phyloP scores from a whole-genome alignment of 768 basidiomycete species.

The Xerocomus brunneocitrinus region DNA sequence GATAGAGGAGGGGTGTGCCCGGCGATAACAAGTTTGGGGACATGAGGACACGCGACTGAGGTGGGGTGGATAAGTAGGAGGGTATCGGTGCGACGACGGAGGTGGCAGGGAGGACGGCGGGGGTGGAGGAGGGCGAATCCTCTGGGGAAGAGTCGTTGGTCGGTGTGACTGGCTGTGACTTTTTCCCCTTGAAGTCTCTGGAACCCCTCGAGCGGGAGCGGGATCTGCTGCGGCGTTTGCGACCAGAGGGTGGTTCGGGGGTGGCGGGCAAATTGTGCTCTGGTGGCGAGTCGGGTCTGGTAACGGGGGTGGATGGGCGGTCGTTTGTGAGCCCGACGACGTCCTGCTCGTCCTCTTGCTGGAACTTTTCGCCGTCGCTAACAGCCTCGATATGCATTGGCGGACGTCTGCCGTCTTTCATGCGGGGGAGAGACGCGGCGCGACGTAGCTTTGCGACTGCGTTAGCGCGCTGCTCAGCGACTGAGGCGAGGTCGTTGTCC shows the following conservation, averaged over 20 bases:
- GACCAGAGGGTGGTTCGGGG: conserved; percentile 40
- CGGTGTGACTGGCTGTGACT: conserved; percentile 41
- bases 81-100: conserved; percentile 50
- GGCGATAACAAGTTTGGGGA: conserved; percentile 50
- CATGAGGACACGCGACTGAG: conserved; percentile 36
- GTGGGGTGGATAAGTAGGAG: conserved; percentile 45
- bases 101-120: conserved; percentile 22
- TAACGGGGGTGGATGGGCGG: conserved; percentile 18
- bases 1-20: conserved; percentile 54
- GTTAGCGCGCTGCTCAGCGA: conserved; percentile 77
- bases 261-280: conserved; percentile 26
- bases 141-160: conserved; percentile 74
- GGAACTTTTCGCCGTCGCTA: conserved; percentile 72
- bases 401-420: conserved; percentile 86
- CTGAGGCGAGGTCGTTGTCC: conserved; percentile 37
- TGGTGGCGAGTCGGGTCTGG: conserved; percentile 25
- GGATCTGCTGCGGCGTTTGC: conserved; percentile 70
- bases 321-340: conserved; percentile 5
- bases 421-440: conserved; percentile 85
- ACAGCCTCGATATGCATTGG: conserved; percentile 82
- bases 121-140: conserved; percentile 34
- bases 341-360: conserved; percentile 33
- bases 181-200: conserved; percentile 67
- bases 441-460: conserved; percentile 89
- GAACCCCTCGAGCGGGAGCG: conserved; percentile 58